Base-by-base conservation (phyloP, 495 filamentous ascomycete genomes). In the Talaromyces thailandensis region DNA sequence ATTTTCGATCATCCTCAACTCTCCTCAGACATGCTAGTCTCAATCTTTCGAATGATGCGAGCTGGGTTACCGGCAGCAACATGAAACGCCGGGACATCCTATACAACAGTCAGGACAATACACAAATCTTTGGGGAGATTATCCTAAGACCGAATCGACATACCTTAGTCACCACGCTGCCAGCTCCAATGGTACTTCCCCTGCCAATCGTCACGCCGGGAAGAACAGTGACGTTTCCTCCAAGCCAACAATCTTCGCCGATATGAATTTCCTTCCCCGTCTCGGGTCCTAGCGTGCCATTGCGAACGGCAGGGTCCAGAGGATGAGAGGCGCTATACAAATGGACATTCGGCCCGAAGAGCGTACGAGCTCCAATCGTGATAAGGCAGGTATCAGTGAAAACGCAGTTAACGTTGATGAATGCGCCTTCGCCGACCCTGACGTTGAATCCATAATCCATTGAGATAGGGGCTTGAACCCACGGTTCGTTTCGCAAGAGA, bases 181-280 rank as follows among this genome's bases (percentile, higher is more conserved):
- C 91, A n/a, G 93, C 91, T 0, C 90, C 92, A 66, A 96, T 79
- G 0, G 86, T 86, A 18, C 82, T 82, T 0, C 91, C 88, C 64
- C 82, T 87, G 0, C 93, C 92, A 63, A 96, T 86, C 6, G 78
- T 93, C 25, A 97, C 89, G 0, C 93, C 93, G 0, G 90, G 85
- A 18, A 89, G 71, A 6, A 97, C 78, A 43, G 81, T 82, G 8
- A 88, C 90, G 69, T 87, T 87, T 0, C 92, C 92, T 0, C 89
- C 91, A 26, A 97, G 70, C 92, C 93, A 97, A 65, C 90, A 94
- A 71, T 96, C 93, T 66, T 95, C 89, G 0, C 87, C 91, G 62
- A 96, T 85, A 14, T 75, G 79, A 65, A 97, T 89, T 18, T 89
- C 86, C 61, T 81, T 84, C 0, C 92, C 92, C 25, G 74, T 66